Evolutionary conservation across 179 eudicot species (phyloP).

Genomic region (Silene coronaria): DNA sequence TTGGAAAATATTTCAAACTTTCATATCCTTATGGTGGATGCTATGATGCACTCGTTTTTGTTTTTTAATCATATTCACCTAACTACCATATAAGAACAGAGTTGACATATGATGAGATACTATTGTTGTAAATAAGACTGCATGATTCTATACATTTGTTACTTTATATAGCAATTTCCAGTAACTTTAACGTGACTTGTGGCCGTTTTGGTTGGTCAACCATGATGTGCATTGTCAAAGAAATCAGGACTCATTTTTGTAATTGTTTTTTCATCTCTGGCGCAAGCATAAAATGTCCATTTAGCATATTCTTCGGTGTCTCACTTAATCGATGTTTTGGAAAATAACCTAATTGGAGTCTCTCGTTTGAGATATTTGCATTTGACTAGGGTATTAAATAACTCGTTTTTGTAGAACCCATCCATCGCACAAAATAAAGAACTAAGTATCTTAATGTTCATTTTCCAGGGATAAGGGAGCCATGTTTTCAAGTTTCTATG

Average conservation of each 20-base stretch:
- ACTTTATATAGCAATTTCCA: neutral
- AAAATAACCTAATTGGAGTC: neutral
- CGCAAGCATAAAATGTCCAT: neutral
- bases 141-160: neutral
- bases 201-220: neutral
- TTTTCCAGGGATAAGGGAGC: neutral
- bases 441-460: neutral
- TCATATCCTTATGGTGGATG: neutral
- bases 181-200: neutral
- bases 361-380: neutral
- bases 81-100: neutral
- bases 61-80: neutral
- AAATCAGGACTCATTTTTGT: neutral
- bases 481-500: neutral
- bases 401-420: neutral
- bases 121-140: neutral
- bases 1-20: neutral
- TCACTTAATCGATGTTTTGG: too few species aligned
- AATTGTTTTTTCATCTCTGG: neutral
- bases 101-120: neutral
- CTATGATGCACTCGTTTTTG: neutral
- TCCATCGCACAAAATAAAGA: neutral
- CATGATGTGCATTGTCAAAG: neutral
- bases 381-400: neutral
- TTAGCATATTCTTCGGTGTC: neutral